A percentile compares a stretch with the other conserved stretches of the same genome.
These are phyloP conservation scores for Aureobasidium melanogenum DNA, from an alignment of 2,329 filamentous ascomycete species.

Conservation along the genomic window DNA sequence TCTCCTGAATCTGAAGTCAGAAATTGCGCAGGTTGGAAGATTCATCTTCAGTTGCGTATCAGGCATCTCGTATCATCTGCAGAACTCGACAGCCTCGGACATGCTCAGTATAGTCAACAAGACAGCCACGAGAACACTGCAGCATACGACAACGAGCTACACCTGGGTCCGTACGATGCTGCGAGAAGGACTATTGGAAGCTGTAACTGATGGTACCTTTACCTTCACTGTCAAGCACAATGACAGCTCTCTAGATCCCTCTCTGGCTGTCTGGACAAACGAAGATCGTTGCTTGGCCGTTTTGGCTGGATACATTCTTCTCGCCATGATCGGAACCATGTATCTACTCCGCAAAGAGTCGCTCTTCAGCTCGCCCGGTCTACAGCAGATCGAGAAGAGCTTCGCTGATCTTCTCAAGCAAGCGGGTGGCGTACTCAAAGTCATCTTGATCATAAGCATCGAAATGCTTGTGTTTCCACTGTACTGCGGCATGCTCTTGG, in stretches of 20 bases:
- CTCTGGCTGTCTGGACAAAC: conserved; percentile 35
- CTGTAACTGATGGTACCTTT: conserved; percentile 10
- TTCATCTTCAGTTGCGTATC: not conserved
- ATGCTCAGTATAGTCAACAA: not conserved
- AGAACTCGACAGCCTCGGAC: not conserved
- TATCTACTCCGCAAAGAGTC: conserved; percentile 69
- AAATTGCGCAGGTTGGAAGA: not conserved
- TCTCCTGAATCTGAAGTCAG: conserved; percentile 6
- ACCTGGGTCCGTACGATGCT: not conserved
- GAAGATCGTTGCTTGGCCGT: conserved; percentile 62
- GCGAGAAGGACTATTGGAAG: not conserved
- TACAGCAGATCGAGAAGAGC: conserved; percentile 58
- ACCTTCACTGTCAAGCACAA: conserved; percentile 11
- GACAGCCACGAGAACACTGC: not conserved
- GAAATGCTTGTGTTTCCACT: conserved; percentile 97
- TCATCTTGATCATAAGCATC: conserved; percentile 96
- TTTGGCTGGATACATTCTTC: conserved; percentile 67
- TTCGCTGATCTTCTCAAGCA: conserved; percentile 80
- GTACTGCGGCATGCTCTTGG: conserved; percentile 87
- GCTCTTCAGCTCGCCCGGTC: conserved; percentile 52
- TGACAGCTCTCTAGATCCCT: conserved; percentile 26
- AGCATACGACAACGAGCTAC: not conserved
- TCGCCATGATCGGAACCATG: conserved; percentile 64
- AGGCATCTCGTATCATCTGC: not conserved
- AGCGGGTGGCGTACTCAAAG: conserved; percentile 93